These are phyloP conservation scores for Thyridium curvatum DNA, from an alignment of 2,329 filamentous ascomycete genomes.

Conservation along the genomic window DNA sequence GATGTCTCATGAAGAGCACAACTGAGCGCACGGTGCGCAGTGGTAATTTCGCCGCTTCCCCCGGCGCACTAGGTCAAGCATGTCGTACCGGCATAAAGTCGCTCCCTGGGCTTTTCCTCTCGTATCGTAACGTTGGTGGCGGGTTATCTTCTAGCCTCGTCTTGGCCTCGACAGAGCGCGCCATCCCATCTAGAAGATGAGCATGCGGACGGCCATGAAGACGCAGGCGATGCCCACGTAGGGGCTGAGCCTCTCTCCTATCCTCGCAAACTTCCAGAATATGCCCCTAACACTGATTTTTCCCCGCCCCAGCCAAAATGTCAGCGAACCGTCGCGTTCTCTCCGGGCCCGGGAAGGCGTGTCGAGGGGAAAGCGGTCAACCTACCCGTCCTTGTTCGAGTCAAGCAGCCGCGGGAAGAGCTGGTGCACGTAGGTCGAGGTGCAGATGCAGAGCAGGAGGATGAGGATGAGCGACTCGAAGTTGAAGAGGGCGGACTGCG, in stretches of 20 bases:
- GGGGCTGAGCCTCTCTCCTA: conserved; percentile 88
- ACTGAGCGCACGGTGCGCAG: too few relatives aligned
- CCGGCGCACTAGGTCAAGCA: too few relatives aligned
- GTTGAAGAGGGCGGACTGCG: conserved; percentile 92
- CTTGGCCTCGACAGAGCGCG: too few relatives aligned
- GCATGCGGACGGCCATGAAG: conserved; percentile 71
- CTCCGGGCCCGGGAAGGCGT: too few relatives aligned
- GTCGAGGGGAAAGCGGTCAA: neutral
- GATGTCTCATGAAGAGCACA: too few relatives aligned
- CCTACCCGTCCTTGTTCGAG: conserved; percentile 80
- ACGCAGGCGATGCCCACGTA: conserved; percentile 94
- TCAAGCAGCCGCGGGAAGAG: conserved; percentile 87
- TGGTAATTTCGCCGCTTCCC: too few relatives aligned
- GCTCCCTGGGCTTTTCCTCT: too few relatives aligned
- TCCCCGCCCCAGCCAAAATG: neutral
- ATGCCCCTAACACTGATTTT: conserved; percentile 67
- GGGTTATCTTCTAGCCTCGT: too few relatives aligned
- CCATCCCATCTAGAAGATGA: neutral
- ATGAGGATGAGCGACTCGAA: conserved; percentile 96
- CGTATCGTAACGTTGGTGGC: too few relatives aligned
- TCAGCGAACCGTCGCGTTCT: neutral
- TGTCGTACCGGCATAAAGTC: too few relatives aligned
- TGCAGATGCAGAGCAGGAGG: conserved; percentile 92
- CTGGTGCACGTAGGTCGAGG: conserved; percentile 87
- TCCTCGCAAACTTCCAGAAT: conserved; percentile 92